Conservation (phyloP, 2,329 filamentous ascomycete genomes). For the Exserohilum turcica region DNA sequence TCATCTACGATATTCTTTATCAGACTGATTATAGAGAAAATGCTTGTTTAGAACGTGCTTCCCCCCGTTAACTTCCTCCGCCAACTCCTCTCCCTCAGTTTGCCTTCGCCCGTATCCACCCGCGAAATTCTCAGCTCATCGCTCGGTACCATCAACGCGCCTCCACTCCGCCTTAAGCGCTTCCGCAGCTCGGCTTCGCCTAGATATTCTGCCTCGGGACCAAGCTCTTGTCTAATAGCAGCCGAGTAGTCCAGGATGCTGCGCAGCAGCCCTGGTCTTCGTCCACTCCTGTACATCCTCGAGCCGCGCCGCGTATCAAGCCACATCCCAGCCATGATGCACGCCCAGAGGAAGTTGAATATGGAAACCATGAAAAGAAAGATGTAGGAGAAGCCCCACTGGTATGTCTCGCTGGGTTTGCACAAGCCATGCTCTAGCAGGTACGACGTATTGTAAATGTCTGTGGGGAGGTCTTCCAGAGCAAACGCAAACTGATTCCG, state of each 20-base stretch:
- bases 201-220: constrained; percentile 20
- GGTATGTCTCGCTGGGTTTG: constrained; percentile 40
- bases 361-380: constrained; percentile 44
- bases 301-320: constrained; percentile 34
- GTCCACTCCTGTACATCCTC: constrained; percentile 37
- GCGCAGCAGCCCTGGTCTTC: constrained; percentile 36
- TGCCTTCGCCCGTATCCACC: constrained; percentile 8
- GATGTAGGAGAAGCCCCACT: constrained; percentile 46
- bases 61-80: constrained; percentile 31
- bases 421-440: constrained; percentile 34
- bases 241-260: constrained; percentile 36
- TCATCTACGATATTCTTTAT: too few relatives aligned
- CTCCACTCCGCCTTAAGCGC: constrained; percentile 26
- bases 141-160: constrained; percentile 31
- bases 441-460: constrained; percentile 24
- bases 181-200: constrained; percentile 31
- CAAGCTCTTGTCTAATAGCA: constrained; percentile 38
- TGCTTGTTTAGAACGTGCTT: constrained; percentile 37
- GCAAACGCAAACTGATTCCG: background rate
- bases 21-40: too few relatives aligned
- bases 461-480: constrained; percentile 16
- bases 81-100: constrained; percentile 22
- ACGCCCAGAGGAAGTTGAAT: constrained; percentile 42
- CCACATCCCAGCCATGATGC: constrained; percentile 44
- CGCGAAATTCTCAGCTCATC: constrained; percentile 32